Evolutionary conservation across 805 yeast species (phyloP).

Genomic region (Lachancea thermotolerans): DNA sequence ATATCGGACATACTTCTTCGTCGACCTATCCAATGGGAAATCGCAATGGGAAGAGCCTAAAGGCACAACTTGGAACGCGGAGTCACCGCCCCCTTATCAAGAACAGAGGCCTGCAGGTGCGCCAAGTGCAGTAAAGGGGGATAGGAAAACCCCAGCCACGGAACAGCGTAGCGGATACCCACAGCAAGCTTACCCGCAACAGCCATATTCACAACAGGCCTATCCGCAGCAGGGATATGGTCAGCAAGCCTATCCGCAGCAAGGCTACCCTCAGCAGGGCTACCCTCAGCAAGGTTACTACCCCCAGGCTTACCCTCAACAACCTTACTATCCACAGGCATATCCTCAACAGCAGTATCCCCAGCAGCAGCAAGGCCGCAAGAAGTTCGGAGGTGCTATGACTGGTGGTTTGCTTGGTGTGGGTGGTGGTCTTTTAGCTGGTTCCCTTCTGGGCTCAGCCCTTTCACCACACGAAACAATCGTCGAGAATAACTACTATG

Average conservation of each 20-base stretch:
- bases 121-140: slow-evolving; percentile 5
- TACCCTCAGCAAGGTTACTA: slow-evolving; percentile 18
- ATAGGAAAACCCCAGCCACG: slow-evolving; percentile 9
- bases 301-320: slow-evolving; percentile 15
- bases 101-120: slow-evolving; percentile 7
- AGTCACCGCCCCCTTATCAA: slow-evolving; percentile 40
- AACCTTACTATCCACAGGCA: slow-evolving; percentile 13
- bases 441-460: slow-evolving; percentile 44
- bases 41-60: slow-evolving; percentile 90
- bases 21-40: slow-evolving; percentile 59
- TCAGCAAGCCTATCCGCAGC: slow-evolving; percentile 24
- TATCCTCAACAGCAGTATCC: slow-evolving; percentile 30
- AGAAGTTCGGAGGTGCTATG: slow-evolving; percentile 24
- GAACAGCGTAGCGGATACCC: slow-evolving; percentile 8
- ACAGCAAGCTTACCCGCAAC: slow-evolving; percentile 11
- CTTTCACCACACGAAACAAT: slow-evolving; percentile 29
- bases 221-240: slow-evolving; percentile 13
- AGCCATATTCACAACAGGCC: slow-evolving; percentile 14
- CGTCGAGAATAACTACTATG: slow-evolving; percentile 31
- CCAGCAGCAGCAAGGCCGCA: slow-evolving; percentile 31
- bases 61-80: slow-evolving; percentile 42
- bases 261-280: slow-evolving; percentile 3
- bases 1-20: slow-evolving; percentile 73
- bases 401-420: slow-evolving; percentile 41
- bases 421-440: slow-evolving; percentile 60